phyloP scores from a whole-genome alignment of 306 rosid genomes.

The Ochetophila trinervis region DNA sequence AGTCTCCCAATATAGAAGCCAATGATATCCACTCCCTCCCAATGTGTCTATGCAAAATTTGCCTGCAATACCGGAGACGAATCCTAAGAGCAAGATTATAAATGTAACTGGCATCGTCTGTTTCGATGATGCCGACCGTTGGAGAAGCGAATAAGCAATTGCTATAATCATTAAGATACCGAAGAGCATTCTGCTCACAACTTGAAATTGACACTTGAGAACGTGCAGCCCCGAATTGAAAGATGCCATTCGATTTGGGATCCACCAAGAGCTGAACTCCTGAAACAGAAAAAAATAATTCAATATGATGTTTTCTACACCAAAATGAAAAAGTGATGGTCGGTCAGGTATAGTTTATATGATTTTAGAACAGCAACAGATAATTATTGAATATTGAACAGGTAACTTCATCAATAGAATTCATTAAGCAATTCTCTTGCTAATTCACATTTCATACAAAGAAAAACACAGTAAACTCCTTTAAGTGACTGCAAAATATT shows the following conservation, averaged over 20 bases:
- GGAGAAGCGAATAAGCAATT: constrained; percentile 52
- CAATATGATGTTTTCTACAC: not conserved
- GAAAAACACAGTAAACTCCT: not conserved
- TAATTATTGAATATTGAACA: too few relatives aligned
- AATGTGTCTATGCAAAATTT: constrained; percentile 73
- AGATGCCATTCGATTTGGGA: constrained; percentile 47
- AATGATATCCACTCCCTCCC: constrained; percentile 77
- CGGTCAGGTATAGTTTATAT: too few relatives aligned
- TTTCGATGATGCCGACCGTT: constrained; percentile 52
- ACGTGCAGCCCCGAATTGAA: constrained; percentile 41
- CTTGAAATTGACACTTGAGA: constrained; percentile 63
- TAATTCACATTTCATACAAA: not conserved
- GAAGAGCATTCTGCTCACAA: constrained; percentile 51
- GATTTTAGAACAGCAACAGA: too few relatives aligned
- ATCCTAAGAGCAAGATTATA: constrained; percentile 62
- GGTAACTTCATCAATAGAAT: too few relatives aligned
- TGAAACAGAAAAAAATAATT: constrained; percentile 23
- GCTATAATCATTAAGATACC: constrained; percentile 60
- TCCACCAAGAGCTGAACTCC: constrained; percentile 73
- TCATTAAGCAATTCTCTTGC: too few relatives aligned
- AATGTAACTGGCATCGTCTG: constrained; percentile 75
- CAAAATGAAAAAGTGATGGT: not conserved
- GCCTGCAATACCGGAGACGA: constrained; percentile 68
- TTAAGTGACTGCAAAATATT: not conserved
- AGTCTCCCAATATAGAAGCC: constrained; percentile 77